Percentiles rank a stretch among this genome's conserved stretches.
Evolutionary conservation across 306 rosid species (phyloP).

Genomic region (Dalbergia cochinchinensis): DNA sequence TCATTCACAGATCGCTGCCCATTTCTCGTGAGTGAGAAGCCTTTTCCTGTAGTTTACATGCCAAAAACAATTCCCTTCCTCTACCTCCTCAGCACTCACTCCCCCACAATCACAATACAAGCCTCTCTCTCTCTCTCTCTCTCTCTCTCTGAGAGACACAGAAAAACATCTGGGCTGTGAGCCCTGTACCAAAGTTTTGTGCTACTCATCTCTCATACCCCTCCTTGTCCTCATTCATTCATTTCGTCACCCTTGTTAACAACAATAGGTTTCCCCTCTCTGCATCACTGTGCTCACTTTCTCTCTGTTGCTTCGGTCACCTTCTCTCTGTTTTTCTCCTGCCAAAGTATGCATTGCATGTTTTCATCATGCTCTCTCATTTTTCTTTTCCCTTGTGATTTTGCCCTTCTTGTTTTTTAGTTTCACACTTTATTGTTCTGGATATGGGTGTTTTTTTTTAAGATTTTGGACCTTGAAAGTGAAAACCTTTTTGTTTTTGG

Average conservation of each 20-base stretch:
- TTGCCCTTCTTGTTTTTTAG: conserved; percentile 46
- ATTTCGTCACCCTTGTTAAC: conserved; percentile 47
- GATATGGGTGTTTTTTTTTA: neutral
- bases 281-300: conserved; percentile 47
- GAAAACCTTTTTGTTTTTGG: conserved; percentile 39
- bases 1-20: conserved; percentile 67
- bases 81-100: conserved; percentile 8
- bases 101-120: conserved; percentile 31
- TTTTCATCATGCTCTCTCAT: conserved; percentile 44
- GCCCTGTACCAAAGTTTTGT: conserved; percentile 52
- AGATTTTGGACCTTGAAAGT: neutral
- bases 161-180: conserved; percentile 75
- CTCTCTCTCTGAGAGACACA: conserved; percentile 41
- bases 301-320: conserved; percentile 42
- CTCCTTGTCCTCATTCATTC: neutral
- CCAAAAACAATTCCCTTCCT: conserved; percentile 43
- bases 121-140: too few species aligned
- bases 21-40: conserved; percentile 67
- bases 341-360: conserved; percentile 44
- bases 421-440: neutral
- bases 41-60: too few species aligned
- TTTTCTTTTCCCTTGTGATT: conserved; percentile 45
- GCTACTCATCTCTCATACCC: conserved; percentile 1
- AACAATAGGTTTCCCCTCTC: conserved; percentile 37
- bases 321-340: conserved; percentile 27